phyloP scores from a whole-genome alignment of 2,329 filamentous ascomycete genomes.

The Sclerotinia glacialis region DNA sequence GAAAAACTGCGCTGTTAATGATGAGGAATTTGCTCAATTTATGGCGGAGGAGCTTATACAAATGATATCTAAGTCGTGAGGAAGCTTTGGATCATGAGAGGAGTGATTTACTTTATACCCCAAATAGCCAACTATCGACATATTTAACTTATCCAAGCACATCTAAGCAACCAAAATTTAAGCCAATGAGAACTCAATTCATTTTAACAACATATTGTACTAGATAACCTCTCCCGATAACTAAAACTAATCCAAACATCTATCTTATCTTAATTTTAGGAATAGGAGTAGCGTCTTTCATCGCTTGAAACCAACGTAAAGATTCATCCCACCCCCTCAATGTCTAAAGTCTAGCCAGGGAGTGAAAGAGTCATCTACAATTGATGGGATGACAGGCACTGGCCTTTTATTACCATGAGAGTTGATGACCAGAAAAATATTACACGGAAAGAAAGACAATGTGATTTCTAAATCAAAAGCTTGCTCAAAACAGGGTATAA shows the following conservation, averaged over 20 bases:
- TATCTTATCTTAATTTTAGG: neutral
- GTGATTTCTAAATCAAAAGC: neutral
- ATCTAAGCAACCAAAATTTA: neutral
- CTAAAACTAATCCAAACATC: neutral
- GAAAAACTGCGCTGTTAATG: slow-evolving; percentile 53
- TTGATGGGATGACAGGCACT: no score
- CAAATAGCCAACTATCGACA: neutral
- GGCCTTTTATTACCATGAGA: no score
- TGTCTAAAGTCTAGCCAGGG: neutral
- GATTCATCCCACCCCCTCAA: neutral
- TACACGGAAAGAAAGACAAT: neutral
- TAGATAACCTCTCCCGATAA: neutral
- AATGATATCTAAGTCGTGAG: neutral
- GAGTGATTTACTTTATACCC: neutral
- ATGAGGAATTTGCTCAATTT: slow-evolving; percentile 49
- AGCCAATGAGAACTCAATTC: neutral
- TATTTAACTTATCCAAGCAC: neutral
- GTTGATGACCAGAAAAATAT: neutral
- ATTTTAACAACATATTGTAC: neutral
- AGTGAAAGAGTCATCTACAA: neutral
- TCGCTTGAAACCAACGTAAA: neutral
- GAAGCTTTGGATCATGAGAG: neutral
- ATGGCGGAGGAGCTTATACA: slow-evolving; percentile 42
- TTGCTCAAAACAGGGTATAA: neutral
- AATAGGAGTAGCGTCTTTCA: neutral